phyloP scores from a whole-genome alignment of 352 stramenopile species.

The Bremia lactucae region DNA sequence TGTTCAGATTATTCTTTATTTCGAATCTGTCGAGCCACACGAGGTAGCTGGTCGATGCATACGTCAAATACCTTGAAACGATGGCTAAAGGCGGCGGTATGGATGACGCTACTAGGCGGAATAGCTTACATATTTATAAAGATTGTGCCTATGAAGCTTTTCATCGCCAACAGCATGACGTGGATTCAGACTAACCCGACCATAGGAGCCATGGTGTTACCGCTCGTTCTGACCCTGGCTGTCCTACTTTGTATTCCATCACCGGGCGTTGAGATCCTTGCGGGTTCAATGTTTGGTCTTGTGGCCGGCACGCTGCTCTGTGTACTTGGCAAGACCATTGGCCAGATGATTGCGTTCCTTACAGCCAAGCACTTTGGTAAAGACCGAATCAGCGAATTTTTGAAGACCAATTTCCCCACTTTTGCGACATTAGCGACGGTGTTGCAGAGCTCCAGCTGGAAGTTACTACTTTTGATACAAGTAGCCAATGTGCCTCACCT shows the following conservation, averaged over 20 bases:
- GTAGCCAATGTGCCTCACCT: slow-evolving; percentile 60
- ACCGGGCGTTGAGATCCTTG: slow-evolving; percentile 52
- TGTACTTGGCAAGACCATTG: slow-evolving; percentile 47
- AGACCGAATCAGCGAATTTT: slow-evolving; percentile 34
- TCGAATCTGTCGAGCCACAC: too few species aligned
- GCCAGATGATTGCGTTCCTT: slow-evolving; percentile 50
- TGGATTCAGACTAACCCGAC: slow-evolving; percentile 44
- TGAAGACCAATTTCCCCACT: slow-evolving; percentile 43
- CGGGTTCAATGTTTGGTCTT: slow-evolving; percentile 54
- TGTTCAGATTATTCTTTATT: too few species aligned
- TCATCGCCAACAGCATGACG: slow-evolving; percentile 15
- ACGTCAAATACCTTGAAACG: slow-evolving; percentile 7
- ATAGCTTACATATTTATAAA: slow-evolving; percentile 13
- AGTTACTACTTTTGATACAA: slow-evolving; percentile 57
- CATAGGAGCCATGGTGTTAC: slow-evolving; percentile 38
- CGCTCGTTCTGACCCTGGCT: slow-evolving; percentile 37
- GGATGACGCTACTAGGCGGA: slow-evolving; percentile 4
- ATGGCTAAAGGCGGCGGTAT: slow-evolving; percentile 19
- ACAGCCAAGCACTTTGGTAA: slow-evolving; percentile 48
- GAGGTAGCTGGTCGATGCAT: too few species aligned
- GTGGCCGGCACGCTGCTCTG: slow-evolving; percentile 37
- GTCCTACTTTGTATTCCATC: slow-evolving; percentile 59
- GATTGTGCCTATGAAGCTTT: slow-evolving; percentile 36
- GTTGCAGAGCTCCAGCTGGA: slow-evolving; percentile 56
- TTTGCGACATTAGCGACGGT: slow-evolving; percentile 41